Percentiles rank a stretch among this genome's conserved stretches.
These are phyloP conservation scores for Termitomyces sp. DNA, from an alignment of 768 basidiomycete genomes.

Conservation along the genomic window DNA sequence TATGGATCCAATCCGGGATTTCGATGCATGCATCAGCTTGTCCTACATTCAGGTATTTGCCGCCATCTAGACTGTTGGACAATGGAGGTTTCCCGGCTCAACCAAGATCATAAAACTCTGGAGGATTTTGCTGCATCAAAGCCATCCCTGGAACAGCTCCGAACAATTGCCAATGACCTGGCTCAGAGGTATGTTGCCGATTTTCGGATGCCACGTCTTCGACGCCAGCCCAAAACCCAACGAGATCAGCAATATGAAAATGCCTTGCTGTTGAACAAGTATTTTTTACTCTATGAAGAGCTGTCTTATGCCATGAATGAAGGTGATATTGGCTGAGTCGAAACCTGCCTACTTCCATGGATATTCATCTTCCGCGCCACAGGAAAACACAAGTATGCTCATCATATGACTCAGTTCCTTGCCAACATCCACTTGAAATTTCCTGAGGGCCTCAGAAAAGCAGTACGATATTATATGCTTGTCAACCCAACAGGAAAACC, in stretches of 20 bases:
- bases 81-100: conserved; percentile 6
- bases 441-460: conserved; percentile 15
- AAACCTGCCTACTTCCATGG: conserved; percentile 10
- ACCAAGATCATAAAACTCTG: conserved; percentile 8
- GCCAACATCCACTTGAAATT: conserved; percentile 12
- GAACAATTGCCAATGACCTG: conserved; percentile 19
- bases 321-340: conserved; percentile 11
- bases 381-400: conserved; percentile 16
- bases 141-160: conserved; percentile 24
- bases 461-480: conserved; percentile 26
- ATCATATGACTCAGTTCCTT: conserved; percentile 11
- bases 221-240: background rate
- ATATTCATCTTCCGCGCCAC: conserved; percentile 12
- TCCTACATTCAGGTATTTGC: conserved; percentile 25
- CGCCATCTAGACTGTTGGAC: conserved; percentile 27
- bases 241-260: conserved; percentile 34
- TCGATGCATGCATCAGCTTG: conserved; percentile 31
- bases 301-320: conserved; percentile 21
- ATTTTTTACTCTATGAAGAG: conserved; percentile 43
- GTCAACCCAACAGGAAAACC: conserved; percentile 32
- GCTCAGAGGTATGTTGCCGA: conserved; percentile 17
- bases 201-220: background rate
- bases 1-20: conserved; percentile 31
- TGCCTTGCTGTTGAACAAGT: conserved; percentile 23
- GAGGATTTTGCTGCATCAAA: conserved; percentile 25